phyloP scores from a whole-genome alignment of 2,329 filamentous ascomycete species.

The Diaporthe helianthi region DNA sequence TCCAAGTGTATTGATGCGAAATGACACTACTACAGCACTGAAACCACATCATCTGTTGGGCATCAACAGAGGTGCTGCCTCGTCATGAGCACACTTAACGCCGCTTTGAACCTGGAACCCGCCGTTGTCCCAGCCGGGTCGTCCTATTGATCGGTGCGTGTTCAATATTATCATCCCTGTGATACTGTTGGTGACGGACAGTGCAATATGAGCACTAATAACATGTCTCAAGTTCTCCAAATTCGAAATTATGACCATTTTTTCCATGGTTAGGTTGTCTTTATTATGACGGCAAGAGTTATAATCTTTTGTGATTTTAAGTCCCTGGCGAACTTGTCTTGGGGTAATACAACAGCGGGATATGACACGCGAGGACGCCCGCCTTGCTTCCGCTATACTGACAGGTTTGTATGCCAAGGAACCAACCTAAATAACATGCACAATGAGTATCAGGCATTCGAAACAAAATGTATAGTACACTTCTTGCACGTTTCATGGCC shows the following conservation, averaged over 20 bases:
- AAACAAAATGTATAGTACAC: constrained; percentile 15
- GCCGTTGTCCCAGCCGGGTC: not conserved
- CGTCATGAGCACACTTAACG: not conserved
- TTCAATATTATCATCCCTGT: not conserved
- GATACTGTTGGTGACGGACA: not conserved
- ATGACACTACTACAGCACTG: not conserved
- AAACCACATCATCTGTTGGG: not conserved
- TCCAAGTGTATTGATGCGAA: not conserved
- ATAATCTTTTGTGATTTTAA: no score
- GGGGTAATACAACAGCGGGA: no score
- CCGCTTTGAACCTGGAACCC: not conserved
- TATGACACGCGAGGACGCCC: not conserved
- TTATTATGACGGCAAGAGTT: not conserved
- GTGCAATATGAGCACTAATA: not conserved
- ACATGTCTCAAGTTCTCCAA: not conserved
- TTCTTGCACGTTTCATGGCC: constrained; percentile 6
- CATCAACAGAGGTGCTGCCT: not conserved
- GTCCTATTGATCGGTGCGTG: not conserved
- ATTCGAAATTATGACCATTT: not conserved
- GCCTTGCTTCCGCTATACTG: not conserved
- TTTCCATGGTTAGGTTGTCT: not conserved
- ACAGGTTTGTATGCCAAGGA: not conserved
- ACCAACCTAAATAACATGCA: not conserved
- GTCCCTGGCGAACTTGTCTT: no score
- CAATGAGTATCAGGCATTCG: not conserved